Evolutionary conservation across 1,139 yeast genomes (phyloP).

Genomic region (Yamadazyma atmosphaerica): DNA sequence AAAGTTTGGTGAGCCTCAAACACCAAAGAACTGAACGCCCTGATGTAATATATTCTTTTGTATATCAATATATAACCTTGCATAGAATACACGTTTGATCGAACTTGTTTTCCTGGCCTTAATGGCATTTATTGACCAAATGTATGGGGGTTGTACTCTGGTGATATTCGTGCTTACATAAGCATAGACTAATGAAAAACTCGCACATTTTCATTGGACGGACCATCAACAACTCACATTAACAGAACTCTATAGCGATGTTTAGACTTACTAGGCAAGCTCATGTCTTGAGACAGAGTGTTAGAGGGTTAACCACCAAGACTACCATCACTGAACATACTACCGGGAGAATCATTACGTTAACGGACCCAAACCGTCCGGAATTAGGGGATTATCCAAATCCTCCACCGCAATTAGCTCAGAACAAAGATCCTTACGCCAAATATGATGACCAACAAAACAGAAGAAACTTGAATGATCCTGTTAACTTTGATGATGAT

Average conservation of each 20-base stretch:
- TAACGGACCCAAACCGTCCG: conserved; percentile 46
- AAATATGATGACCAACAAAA: conserved; percentile 82
- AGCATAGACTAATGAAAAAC: conserved; percentile 3
- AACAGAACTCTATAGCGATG: conserved; percentile 8
- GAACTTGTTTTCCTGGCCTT: too few relatives aligned
- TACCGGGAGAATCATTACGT: conserved; percentile 41
- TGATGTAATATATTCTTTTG: background rate
- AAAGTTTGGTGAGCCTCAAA: conserved; percentile 42
- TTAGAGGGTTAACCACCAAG: conserved; percentile 35
- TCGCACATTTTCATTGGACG: conserved; percentile 14
- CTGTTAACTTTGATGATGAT: conserved; percentile 70
- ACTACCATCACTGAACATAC: conserved; percentile 43
- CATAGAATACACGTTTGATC: background rate
- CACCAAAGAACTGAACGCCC: conserved; percentile 12
- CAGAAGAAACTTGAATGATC: conserved; percentile 77
- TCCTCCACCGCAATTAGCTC: conserved; percentile 52
- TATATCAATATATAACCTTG: conserved; percentile 1
- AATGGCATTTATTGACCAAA: too few relatives aligned
- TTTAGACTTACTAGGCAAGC: conserved; percentile 12
- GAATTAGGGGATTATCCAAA: conserved; percentile 48
- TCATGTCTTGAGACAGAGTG: background rate
- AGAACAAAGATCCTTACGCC: conserved; percentile 65
- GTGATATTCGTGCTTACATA: conserved; percentile 11
- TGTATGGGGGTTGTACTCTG: too few relatives aligned
- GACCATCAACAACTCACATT: conserved; percentile 1